phyloP scores from a whole-genome alignment of 1,139 yeast genomes.

The Maudiozyma humilis region DNA sequence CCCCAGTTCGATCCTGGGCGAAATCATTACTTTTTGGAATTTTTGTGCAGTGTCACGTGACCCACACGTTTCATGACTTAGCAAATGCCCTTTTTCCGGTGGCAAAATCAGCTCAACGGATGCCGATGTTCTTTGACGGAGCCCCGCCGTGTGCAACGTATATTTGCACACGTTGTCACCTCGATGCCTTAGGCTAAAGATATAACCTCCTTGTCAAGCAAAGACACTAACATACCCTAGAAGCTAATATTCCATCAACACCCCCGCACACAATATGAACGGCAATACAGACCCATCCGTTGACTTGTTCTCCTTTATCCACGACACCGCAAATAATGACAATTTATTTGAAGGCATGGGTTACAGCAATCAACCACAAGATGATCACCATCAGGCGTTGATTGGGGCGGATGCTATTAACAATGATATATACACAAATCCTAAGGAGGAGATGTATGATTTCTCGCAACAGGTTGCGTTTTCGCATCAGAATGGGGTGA shows the following conservation, averaged over 20 bases:
- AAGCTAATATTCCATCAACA: background rate
- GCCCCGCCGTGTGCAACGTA: background rate
- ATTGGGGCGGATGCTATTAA: background rate
- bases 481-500: background rate
- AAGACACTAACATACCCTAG: background rate
- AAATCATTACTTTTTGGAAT: constrained; percentile 46
- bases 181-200: no score
- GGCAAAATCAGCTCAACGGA: background rate
- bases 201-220: no score
- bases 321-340: background rate
- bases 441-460: background rate
- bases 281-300: background rate
- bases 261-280: background rate
- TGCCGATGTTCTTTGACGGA: background rate
- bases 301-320: background rate
- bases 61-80: background rate
- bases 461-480: background rate
- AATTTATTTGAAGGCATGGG: background rate
- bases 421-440: background rate
- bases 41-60: background rate
- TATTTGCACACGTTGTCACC: no score
- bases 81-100: background rate
- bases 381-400: background rate
- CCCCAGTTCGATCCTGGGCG: constrained; percentile 99
- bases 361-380: background rate